Evolutionary conservation across 2,329 filamentous ascomycete species (phyloP), one percentile per base, ranked within the genome.

Genomic region (Calonectria multiphialidica): DNA sequence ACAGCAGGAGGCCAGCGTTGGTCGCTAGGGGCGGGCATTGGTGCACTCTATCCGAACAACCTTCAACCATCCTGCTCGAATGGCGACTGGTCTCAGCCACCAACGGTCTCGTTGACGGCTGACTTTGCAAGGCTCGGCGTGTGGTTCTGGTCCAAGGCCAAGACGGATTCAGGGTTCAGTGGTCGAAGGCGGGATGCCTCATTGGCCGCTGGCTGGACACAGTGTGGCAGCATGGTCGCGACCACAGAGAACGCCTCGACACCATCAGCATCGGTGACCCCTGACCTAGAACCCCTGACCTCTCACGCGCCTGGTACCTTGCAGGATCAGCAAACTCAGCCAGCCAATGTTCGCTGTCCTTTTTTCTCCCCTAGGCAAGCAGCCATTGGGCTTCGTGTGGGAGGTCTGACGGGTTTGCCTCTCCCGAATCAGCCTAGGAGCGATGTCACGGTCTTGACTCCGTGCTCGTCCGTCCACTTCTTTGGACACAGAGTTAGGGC

Each of bases 341-440:
- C 75, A 79, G 77, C 68, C 76, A 80, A 47, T 50, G 40, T 53
- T 30, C 28, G 61, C 40, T 30, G 47, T 42, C 57, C 72, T 76
- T 72, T 72, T 74, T 76, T 71, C 73, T 59, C 59, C 53, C 8
- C 47, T 49, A 65, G 64, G 71, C 76, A 76, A 75, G 78, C 74
- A 40, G 75, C 75, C 75, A 75, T 69, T 67, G 50, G 71, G 44
- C 70, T 75, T 73, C 72, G 45, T 69, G 76, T 72, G 74, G 71
- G 71, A 66, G 65, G 71, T 69, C 70, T 72, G 77, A 72, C 44
- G 65, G 75, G 79, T 77, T 79, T 76, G 75, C 74, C 65, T 76
- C 62, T 47, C 74, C 77, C 74, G 68, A 78, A 78, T 61, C 44
- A 72, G 78, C 49, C 61, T 77, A 78, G 72, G 61, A 57, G 64